Base-by-base conservation (phyloP, 2,329 filamentous ascomycete genomes). In the Boeremia lycopersici region DNA sequence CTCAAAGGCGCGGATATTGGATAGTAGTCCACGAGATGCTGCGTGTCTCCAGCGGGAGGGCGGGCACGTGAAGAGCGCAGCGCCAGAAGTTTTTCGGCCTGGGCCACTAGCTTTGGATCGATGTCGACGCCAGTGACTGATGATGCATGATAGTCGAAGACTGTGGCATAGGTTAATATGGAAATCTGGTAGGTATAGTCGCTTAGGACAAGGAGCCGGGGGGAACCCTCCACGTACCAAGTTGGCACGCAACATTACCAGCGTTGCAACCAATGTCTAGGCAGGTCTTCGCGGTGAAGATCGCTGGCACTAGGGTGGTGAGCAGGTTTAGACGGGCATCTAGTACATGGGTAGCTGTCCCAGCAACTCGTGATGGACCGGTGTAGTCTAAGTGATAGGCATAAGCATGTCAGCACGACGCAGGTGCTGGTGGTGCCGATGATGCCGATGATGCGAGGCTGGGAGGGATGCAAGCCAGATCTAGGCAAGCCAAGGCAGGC, bases 201-300 rank as follows among this genome's bases (percentile, higher is more conserved):
- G 52, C 46, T 50, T 55, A 55, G 31, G 26, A n/a, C 17, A 36
- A 23, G 15, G 17, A 47, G 57, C 59, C 47, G 56, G 69, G 69
- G 65, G 54, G 45, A 60, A 57, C 65, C 61, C 48, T 54, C 57
- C 44, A 66, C 67, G 56, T 72, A 76, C 74, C 73, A 50, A 76
- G 64, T 63, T 76, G 73, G 57, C 70, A 71, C 40, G 69, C 64
- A 35, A 76, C 71, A 29, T 56, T 64, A 42, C 75, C 75, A 55
- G 68, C 68, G 61, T 77, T 77, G 62, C 73, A 76, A 34, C 75
- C 75, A 53, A 77, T 59, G 48, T 77, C 76, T 29, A 77, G 63
- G 56, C 73, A 71, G 30, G 53, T 53, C 66, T 73, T 75, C 59
- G 64, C 69, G 45, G 62, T 59, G 64, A 73, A 74, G 29, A 75